Evolutionary conservation across 2,329 filamentous ascomycete species (phyloP).

Genomic region (Cephalotrichum gorgonifer): DNA sequence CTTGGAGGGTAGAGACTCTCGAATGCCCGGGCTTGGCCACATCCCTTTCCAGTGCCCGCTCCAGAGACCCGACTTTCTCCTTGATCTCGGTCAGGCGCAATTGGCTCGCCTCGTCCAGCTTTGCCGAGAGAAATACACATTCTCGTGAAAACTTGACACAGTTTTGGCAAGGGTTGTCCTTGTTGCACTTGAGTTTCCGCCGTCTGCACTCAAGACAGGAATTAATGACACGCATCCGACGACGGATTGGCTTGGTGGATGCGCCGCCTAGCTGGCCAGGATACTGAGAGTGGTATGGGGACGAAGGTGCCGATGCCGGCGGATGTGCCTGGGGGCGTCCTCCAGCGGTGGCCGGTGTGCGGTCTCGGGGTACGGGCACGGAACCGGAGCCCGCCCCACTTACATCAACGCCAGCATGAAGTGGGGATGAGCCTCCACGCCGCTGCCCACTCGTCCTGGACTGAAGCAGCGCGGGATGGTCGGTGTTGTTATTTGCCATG

Average conservation of each 20-base stretch:
- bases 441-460: not conserved
- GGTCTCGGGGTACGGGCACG: too few relatives aligned
- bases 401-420: not conserved
- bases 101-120: slow-evolving; percentile 59
- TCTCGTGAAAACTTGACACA: slow-evolving; percentile 44
- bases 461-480: not conserved
- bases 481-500: too few relatives aligned
- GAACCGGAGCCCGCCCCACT: not conserved
- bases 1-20: slow-evolving; percentile 19
- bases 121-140: slow-evolving; percentile 54
- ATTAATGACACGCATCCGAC: slow-evolving; percentile 56
- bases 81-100: slow-evolving; percentile 66
- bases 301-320: not conserved
- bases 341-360: too few relatives aligned
- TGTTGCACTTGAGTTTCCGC: slow-evolving; percentile 71
- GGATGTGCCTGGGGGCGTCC: not conserved
- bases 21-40: slow-evolving; percentile 37
- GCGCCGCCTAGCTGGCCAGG: not conserved
- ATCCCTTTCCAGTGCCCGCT: slow-evolving; percentile 59
- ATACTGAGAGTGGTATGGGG: not conserved
- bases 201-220: slow-evolving; percentile 63
- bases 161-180: slow-evolving; percentile 60
- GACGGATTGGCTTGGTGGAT: slow-evolving; percentile 30
- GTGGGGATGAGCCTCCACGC: not conserved
- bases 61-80: slow-evolving; percentile 64